phyloP scores from a whole-genome alignment of 306 rosid species.

The Cicer yamashitae region DNA sequence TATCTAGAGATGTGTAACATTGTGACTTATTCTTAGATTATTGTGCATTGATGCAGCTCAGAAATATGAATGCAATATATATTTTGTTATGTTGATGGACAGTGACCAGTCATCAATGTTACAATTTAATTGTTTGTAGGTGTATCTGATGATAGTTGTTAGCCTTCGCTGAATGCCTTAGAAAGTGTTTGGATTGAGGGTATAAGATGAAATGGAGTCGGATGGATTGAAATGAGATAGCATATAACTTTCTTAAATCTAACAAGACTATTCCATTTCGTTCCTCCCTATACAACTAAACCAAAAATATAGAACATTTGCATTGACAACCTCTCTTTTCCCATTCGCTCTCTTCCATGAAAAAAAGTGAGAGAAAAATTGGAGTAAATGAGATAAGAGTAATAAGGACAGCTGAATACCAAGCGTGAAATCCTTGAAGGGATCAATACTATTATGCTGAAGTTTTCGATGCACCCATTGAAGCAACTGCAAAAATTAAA shows the following conservation, averaged over 20 bases:
- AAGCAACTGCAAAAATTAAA: constrained; percentile 72
- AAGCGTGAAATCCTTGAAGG: constrained; percentile 67
- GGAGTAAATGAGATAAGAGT: constrained; percentile 38
- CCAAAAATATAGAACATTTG: neutral
- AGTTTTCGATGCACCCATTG: constrained; percentile 87
- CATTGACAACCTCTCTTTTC: constrained; percentile 4
- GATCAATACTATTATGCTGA: constrained; percentile 66
- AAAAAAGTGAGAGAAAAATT: constrained; percentile 31
- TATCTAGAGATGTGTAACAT: neutral
- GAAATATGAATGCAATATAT: neutral
- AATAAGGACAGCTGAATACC: constrained; percentile 60
- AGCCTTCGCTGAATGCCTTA: constrained; percentile 27
- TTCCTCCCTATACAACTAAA: too few relatives aligned
- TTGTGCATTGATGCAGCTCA: neutral
- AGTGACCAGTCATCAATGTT: neutral
- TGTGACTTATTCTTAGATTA: neutral
- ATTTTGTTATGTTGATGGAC: constrained; percentile 36
- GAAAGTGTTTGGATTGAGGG: too few relatives aligned
- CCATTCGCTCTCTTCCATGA: constrained; percentile 5
- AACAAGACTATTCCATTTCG: too few relatives aligned
- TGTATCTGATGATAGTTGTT: constrained; percentile 23
- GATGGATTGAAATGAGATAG: too few relatives aligned
- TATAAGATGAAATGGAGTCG: too few relatives aligned
- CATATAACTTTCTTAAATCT: too few relatives aligned
- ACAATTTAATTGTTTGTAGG: constrained; percentile 30